These are phyloP conservation scores for Dictyostelium firmibasis DNA, from an alignment of 78 protist genomes.

Conservation along the genomic window DNA sequence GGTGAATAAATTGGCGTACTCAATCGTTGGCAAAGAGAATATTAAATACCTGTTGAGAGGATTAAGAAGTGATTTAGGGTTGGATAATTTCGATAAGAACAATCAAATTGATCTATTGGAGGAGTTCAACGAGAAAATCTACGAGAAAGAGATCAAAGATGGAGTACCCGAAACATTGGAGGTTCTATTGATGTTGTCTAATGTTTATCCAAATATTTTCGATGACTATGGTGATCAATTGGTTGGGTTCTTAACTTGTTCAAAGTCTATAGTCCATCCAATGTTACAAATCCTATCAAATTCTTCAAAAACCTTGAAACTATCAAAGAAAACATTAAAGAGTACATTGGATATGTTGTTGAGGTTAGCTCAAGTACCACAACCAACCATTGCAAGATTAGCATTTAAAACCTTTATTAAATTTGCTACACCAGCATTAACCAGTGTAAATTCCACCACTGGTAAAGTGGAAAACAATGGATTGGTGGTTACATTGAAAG, in stretches of 20 bases:
- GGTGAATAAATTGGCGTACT: not conserved
- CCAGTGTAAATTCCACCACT: not conserved
- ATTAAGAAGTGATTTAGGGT: not conserved
- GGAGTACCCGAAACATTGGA: not conserved
- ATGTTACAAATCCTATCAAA: not conserved
- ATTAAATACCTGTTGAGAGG: not conserved
- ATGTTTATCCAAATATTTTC: conserved; percentile 12
- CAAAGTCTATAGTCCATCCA: conserved; percentile 32
- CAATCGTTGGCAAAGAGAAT: conserved; percentile 6
- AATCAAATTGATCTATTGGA: not conserved
- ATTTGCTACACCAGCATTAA: not conserved
- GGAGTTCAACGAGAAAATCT: conserved; percentile 6
- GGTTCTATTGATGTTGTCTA: not conserved
- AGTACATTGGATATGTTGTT: not conserved
- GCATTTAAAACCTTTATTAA: conserved; percentile 31
- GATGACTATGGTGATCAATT: not conserved
- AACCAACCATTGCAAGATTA: conserved; percentile 42
- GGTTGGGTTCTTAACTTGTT: conserved; percentile 1
- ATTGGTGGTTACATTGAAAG: not conserved
- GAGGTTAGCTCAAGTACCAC: conserved; percentile 1
- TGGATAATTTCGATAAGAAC: not conserved
- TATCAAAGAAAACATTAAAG: not conserved
- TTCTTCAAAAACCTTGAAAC: not conserved
- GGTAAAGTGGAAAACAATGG: not conserved
- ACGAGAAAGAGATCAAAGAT: conserved; percentile 29